These are phyloP conservation scores for Zelopaecilomyces penicillatus DNA, from an alignment of 2,329 filamentous ascomycete species.

Conservation along the genomic window DNA sequence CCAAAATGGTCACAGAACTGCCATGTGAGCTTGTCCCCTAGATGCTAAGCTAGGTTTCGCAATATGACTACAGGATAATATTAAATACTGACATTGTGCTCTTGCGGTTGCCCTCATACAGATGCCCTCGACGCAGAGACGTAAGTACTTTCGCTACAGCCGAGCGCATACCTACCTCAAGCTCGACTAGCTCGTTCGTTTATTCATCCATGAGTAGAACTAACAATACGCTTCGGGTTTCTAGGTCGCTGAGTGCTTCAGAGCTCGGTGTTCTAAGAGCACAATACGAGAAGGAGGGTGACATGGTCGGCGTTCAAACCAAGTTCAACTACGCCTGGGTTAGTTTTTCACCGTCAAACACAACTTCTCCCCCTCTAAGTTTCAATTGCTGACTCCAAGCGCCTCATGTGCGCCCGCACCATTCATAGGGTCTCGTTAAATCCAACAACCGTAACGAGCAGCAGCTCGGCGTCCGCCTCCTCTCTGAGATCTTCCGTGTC, in stretches of 20 bases:
- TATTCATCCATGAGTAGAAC: no score
- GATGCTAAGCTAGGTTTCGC: slow-evolving; percentile 5
- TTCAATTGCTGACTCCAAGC: not conserved
- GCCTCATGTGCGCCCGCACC: slow-evolving; percentile 4
- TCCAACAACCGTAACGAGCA: slow-evolving; percentile 77
- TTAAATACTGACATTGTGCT: slow-evolving; percentile 8
- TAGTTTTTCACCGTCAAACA: slow-evolving; percentile 21
- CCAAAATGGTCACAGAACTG: slow-evolving; percentile 39
- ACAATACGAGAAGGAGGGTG: slow-evolving; percentile 96
- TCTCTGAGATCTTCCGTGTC: slow-evolving; percentile 93
- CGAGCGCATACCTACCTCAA: no score
- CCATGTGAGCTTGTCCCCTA: slow-evolving; percentile 33
- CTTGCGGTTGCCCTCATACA: slow-evolving; percentile 26
- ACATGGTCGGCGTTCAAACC: slow-evolving; percentile 93
- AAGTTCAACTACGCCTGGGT: slow-evolving; percentile 99
- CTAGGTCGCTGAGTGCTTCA: slow-evolving; percentile 76
- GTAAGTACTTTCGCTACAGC: slow-evolving; percentile 37
- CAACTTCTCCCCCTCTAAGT: slow-evolving; percentile 1
- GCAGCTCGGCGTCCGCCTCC: slow-evolving; percentile 85
- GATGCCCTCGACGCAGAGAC: slow-evolving; percentile 97
- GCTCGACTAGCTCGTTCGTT: no score
- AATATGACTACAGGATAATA: slow-evolving; percentile 2
- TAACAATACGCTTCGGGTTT: no score
- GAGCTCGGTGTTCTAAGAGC: slow-evolving; percentile 87
- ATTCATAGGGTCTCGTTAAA: slow-evolving; percentile 79